A percentile compares a stretch with the other conserved stretches of the same genome.
phyloP scores from a whole-genome alignment of 2,329 filamentous ascomycete species.

The Hysterium pulicare region DNA sequence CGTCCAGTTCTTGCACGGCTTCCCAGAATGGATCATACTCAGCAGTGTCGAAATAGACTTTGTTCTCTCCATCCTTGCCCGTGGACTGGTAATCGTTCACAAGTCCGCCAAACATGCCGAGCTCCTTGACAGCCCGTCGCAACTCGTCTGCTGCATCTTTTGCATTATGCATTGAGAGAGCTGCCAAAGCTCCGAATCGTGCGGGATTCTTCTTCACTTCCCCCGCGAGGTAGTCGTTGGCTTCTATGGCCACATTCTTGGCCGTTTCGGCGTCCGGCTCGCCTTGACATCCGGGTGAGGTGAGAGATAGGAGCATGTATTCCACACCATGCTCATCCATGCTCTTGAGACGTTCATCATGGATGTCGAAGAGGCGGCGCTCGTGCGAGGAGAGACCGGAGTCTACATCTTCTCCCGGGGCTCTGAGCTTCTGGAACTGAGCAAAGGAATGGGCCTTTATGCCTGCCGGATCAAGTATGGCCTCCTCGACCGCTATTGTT shows the following conservation, averaged over 20 bases:
- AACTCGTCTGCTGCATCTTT: conserved; percentile 28
- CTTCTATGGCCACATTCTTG: conserved; percentile 16
- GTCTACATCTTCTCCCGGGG: conserved; percentile 17
- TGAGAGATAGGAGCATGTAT: conserved; percentile 28
- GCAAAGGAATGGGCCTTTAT: conserved; percentile 24
- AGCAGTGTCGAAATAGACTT: conserved; percentile 31
- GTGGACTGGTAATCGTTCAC: conserved; percentile 41
- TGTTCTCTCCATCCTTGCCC: conserved; percentile 24
- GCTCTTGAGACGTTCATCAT: conserved; percentile 20
- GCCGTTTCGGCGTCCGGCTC: conserved; percentile 22
- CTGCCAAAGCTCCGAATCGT: conserved; percentile 40
- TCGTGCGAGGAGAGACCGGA: conserved; percentile 23
- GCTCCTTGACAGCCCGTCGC: conserved; percentile 25
- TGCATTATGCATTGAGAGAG: conserved; percentile 33
- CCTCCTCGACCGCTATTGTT: conserved; percentile 27
- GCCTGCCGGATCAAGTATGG: conserved; percentile 25
- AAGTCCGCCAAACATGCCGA: conserved; percentile 61
- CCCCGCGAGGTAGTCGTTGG: conserved; percentile 1
- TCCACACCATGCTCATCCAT: conserved; percentile 30
- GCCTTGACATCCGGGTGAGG: conserved; percentile 24
- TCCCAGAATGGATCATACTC: conserved; percentile 32
- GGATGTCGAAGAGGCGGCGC: conserved; percentile 22
- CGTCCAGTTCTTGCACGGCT: conserved; percentile 28
- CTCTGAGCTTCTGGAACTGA: conserved; percentile 24
- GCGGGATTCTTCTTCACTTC: neutral